Conservation (phyloP, 176 grass and related monocot species). For the Carex scoparia region DNA sequence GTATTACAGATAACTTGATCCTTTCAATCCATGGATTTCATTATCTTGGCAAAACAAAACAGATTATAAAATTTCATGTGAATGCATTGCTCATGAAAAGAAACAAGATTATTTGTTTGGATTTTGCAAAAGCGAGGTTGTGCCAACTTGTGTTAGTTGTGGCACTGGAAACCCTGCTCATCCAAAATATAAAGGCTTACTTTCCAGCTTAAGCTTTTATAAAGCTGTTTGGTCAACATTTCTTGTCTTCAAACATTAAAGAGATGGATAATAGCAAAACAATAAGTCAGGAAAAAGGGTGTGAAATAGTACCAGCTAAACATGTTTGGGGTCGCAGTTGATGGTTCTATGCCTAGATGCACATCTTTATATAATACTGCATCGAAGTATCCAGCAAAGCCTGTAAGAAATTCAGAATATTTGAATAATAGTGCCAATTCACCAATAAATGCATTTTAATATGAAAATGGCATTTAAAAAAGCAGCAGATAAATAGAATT, state of each 20-base stretch:
- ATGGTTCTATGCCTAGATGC: conserved; percentile 93
- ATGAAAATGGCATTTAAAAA: neutral
- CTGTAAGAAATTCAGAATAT: conserved; percentile 33
- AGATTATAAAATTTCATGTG: neutral
- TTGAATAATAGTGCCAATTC: neutral
- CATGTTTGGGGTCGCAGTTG: conserved; percentile 93
- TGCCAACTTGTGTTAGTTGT: neutral
- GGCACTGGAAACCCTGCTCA: neutral
- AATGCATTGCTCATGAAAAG: neutral
- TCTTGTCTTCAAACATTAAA: neutral
- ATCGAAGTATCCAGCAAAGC: conserved; percentile 98
- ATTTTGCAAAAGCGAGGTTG: neutral
- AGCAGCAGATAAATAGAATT: neutral
- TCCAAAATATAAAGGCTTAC: neutral
- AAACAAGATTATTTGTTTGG: neutral
- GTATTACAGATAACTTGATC: neutral
- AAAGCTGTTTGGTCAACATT: neutral
- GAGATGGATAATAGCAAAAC: neutral
- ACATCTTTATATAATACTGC: conserved; percentile 83
- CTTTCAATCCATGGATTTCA: neutral
- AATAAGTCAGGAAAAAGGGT: neutral
- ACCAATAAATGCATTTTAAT: neutral
- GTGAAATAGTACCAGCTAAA: conserved; percentile 74
- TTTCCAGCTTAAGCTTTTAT: neutral
- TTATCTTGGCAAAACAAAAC: neutral